Evolutionary conservation across 225 moss, liverwort and hornwort species (phyloP).

Genomic region (Ulota crispa): DNA sequence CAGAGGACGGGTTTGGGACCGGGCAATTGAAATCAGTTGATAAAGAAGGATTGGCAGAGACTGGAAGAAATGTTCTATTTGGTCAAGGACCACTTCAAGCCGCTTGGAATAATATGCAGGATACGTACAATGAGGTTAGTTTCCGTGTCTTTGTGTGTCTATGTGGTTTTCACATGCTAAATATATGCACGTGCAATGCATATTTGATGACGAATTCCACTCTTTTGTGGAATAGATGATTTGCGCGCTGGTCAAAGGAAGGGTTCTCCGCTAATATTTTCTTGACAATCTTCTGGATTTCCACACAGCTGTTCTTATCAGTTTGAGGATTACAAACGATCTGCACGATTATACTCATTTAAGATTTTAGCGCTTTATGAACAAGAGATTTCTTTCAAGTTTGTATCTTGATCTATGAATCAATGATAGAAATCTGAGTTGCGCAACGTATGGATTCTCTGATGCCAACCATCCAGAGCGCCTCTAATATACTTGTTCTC

Average conservation of each 20-base stretch:
- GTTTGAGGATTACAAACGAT: background rate
- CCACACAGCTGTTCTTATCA: background rate
- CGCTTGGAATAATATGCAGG: constrained; percentile 91
- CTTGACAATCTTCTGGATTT: background rate
- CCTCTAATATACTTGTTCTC: background rate
- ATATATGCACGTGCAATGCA: background rate
- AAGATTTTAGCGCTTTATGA: background rate
- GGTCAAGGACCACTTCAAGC: constrained; percentile 87
- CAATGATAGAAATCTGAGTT: background rate
- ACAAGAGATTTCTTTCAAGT: background rate
- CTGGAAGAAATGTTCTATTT: constrained; percentile 47
- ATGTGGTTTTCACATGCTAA: background rate
- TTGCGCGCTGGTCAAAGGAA: background rate
- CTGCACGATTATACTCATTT: background rate
- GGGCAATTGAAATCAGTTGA: constrained; percentile 29
- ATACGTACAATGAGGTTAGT: constrained; percentile 80
- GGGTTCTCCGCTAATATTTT: background rate
- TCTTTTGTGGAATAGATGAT: background rate
- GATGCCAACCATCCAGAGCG: background rate
- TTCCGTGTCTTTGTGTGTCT: background rate
- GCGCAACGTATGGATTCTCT: background rate
- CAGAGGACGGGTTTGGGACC: constrained; percentile 39
- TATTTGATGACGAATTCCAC: background rate
- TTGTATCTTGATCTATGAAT: background rate
- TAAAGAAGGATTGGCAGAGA: constrained; percentile 37